These are phyloP conservation scores for Trypanosomatidae sp. DNA, from an alignment of 208 protist genomes.

Conservation along the genomic window DNA sequence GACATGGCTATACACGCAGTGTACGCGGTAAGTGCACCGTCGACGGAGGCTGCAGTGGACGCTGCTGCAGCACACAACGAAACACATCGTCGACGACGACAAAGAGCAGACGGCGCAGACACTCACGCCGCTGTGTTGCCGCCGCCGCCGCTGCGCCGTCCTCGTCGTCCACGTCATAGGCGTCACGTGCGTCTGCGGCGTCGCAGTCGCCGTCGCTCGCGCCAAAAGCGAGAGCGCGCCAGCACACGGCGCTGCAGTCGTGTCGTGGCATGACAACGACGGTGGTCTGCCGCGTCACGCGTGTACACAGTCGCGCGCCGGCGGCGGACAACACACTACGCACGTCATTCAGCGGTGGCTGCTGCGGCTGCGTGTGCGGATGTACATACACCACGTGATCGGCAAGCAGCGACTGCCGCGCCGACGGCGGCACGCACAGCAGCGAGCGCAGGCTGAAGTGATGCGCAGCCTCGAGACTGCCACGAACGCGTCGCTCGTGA, in stretches of 20 bases:
- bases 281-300: not conserved
- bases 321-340: slow-evolving; percentile 39
- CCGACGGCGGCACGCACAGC: slow-evolving; percentile 7
- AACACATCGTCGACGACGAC: slow-evolving; percentile 54
- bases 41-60: too few species aligned
- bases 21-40: too few species aligned
- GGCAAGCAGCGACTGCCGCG: slow-evolving; percentile 30
- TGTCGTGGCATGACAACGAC: too few species aligned
- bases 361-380: slow-evolving; percentile 26
- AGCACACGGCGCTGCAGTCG: too few species aligned
- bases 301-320: slow-evolving; percentile 15
- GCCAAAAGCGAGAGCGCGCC: too few species aligned
- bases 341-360: slow-evolving; percentile 53
- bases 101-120: too few species aligned
- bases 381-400: slow-evolving; percentile 45
- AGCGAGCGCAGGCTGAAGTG: slow-evolving; percentile 24
- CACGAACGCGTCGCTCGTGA: slow-evolving; percentile 11
- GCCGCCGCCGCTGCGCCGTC: too few species aligned
- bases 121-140: too few species aligned
- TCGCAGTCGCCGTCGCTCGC: too few species aligned
- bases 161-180: too few species aligned
- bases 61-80: slow-evolving; percentile 44
- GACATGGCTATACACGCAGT: too few species aligned
- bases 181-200: too few species aligned
- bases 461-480: slow-evolving; percentile 46